Evolutionary conservation across 495 filamentous ascomycete genomes (phyloP).

Genomic region (Poronia punctata): DNA sequence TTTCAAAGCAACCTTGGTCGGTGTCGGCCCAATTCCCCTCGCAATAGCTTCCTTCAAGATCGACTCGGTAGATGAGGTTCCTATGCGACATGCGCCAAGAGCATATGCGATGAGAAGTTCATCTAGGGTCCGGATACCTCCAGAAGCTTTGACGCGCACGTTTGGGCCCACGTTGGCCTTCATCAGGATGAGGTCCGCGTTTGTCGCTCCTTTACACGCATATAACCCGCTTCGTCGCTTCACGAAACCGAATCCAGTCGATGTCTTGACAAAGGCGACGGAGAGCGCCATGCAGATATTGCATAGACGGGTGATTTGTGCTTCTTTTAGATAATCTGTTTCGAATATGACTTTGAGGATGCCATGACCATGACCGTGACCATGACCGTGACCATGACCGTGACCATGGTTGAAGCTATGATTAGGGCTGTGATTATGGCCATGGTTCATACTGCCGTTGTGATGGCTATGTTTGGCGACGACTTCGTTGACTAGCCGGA

Average conservation of each 20-base stretch:
- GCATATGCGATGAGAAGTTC: conserved; percentile 34
- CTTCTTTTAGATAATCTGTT: conserved; percentile 41
- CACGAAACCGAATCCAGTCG: conserved; percentile 51
- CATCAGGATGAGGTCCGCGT: conserved; percentile 47
- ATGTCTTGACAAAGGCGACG: conserved; percentile 53
- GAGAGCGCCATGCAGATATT: conserved; percentile 40
- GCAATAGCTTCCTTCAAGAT: conserved; percentile 49
- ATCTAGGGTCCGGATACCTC: conserved; percentile 44
- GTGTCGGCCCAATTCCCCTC: conserved; percentile 41
- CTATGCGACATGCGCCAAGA: conserved; percentile 41
- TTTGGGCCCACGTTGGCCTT: conserved; percentile 33
- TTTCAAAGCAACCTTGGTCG: conserved; percentile 21
- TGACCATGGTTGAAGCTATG: too few species aligned
- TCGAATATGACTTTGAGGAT: conserved; percentile 55
- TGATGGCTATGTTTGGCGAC: conserved; percentile 31
- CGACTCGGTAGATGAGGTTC: conserved; percentile 44
- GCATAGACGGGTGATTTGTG: conserved; percentile 43
- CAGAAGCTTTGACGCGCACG: conserved; percentile 51
- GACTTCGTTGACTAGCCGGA: conserved; percentile 39
- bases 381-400: too few species aligned
- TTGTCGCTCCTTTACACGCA: conserved; percentile 44
- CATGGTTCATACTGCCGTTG: too few species aligned
- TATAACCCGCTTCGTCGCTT: conserved; percentile 45
- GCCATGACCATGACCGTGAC: too few species aligned
- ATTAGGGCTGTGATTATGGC: too few species aligned